phyloP scores from a whole-genome alignment of 2,329 filamentous ascomycete species.

The Ascochyta fabae region DNA sequence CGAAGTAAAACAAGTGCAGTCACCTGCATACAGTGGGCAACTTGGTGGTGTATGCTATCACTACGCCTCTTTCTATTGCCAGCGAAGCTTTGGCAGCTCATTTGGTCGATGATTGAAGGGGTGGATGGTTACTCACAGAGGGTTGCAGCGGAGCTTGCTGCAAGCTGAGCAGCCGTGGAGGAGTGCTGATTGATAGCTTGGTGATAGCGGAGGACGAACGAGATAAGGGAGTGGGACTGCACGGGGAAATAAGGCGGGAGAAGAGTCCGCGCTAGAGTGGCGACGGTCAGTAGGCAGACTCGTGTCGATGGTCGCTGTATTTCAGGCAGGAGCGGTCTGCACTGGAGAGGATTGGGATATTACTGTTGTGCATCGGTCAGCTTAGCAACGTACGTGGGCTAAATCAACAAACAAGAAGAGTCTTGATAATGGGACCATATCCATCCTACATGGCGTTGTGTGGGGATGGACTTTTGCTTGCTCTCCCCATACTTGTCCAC shows the following conservation, averaged over 20 bases:
- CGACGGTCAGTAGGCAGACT: slow-evolving; percentile 24
- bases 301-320: slow-evolving; percentile 22
- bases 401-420: neutral
- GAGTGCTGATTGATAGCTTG: neutral
- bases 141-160: neutral
- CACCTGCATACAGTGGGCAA: neutral
- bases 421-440: neutral
- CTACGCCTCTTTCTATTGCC: neutral
- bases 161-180: neutral
- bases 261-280: slow-evolving; percentile 1
- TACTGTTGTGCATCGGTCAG: slow-evolving; percentile 30
- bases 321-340: slow-evolving; percentile 27
- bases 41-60: neutral
- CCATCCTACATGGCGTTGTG: neutral
- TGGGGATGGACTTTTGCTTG: neutral
- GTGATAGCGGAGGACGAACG: neutral
- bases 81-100: neutral
- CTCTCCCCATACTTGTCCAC: slow-evolving; percentile 2
- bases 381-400: slow-evolving; percentile 27
- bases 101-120: neutral
- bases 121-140: neutral
- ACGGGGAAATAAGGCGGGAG: slow-evolving; percentile 17
- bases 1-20: neutral
- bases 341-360: slow-evolving; percentile 31
- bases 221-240: neutral